phyloP scores from a whole-genome alignment of 2,329 filamentous ascomycete species.

The Trichoderma arundinaceum region DNA sequence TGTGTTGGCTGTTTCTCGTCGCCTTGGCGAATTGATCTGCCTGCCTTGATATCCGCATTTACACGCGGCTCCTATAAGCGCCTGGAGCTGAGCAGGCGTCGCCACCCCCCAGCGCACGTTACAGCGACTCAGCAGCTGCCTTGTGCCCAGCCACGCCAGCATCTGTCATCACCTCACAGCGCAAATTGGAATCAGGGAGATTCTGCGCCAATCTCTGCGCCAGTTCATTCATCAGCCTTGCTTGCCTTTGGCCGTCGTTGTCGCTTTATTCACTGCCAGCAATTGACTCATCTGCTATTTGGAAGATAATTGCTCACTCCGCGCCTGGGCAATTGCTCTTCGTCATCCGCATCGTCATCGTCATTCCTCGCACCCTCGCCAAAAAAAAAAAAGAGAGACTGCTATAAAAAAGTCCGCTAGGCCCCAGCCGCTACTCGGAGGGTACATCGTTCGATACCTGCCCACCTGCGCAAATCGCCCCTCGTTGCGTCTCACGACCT shows the following conservation, averaged over 20 bases:
- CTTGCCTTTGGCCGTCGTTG: no score
- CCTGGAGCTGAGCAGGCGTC: conserved; percentile 10
- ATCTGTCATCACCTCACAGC: conserved; percentile 25
- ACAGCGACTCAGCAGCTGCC: conserved; percentile 20
- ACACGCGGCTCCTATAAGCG: conserved; percentile 25
- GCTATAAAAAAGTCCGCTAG: no score
- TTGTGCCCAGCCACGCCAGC: conserved; percentile 18
- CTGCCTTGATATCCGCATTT: conserved; percentile 5
- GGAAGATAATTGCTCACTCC: background rate
- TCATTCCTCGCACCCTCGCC: background rate
- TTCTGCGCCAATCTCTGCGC: background rate
- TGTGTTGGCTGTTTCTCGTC: background rate
- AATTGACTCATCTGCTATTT: conserved; percentile 20
- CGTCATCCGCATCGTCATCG: conserved; percentile 1
- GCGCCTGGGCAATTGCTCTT: no score
- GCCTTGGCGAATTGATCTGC: conserved; percentile 20
- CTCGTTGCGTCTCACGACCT: conserved; percentile 25
- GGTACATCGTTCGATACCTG: conserved; percentile 23
- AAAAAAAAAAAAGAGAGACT: background rate
- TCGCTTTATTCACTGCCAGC: background rate
- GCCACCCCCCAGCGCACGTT: conserved; percentile 17
- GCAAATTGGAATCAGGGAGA: conserved; percentile 10
- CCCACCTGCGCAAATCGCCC: conserved; percentile 10
- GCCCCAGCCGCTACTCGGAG: conserved; percentile 22
- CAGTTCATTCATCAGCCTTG: conserved; percentile 15